Conservation (phyloP, 2,329 filamentous ascomycete species). For the Bertia moriformis region DNA sequence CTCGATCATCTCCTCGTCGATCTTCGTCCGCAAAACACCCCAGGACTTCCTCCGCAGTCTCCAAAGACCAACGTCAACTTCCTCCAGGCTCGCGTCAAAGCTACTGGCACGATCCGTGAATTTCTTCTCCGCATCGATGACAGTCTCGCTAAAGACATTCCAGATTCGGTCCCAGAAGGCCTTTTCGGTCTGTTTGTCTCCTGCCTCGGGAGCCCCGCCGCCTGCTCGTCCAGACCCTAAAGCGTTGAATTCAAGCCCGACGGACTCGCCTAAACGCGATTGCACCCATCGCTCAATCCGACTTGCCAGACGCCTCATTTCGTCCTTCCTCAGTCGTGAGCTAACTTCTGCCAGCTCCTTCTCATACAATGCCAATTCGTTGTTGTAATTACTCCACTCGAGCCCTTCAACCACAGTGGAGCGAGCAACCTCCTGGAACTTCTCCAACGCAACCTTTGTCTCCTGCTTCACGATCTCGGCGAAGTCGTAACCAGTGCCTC, state of each 20-base stretch:
- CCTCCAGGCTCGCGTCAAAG: constrained; percentile 81
- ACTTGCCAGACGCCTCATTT: constrained; percentile 84
- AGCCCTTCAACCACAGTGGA: constrained; percentile 65
- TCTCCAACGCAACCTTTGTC: constrained; percentile 60
- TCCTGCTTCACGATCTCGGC: constrained; percentile 79
- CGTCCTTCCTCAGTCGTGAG: constrained; percentile 71
- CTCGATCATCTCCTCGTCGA: constrained; percentile 96
- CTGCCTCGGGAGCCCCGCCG: constrained; percentile 63
- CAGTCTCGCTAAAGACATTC: constrained; percentile 68
- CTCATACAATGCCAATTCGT: constrained; percentile 66
- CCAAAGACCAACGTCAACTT: constrained; percentile 88
- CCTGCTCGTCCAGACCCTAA: constrained; percentile 78
- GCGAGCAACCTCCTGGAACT: constrained; percentile 64
- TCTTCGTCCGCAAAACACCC: constrained; percentile 75
- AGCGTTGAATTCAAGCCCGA: constrained; percentile 91
- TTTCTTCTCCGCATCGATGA: constrained; percentile 69
- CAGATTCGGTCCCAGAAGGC: constrained; percentile 94
- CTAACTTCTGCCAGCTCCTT: constrained; percentile 88
- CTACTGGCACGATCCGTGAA: constrained; percentile 82
- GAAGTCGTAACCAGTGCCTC: constrained; percentile 82
- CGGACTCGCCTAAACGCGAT: constrained; percentile 69
- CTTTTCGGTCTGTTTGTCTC: constrained; percentile 64
- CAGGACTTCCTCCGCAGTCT: constrained; percentile 84
- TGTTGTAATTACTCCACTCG: constrained; percentile 73
- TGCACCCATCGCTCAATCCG: constrained; percentile 89